phyloP scores from a whole-genome alignment of 257 asterid genomes.

The Paulownia fortunei region DNA sequence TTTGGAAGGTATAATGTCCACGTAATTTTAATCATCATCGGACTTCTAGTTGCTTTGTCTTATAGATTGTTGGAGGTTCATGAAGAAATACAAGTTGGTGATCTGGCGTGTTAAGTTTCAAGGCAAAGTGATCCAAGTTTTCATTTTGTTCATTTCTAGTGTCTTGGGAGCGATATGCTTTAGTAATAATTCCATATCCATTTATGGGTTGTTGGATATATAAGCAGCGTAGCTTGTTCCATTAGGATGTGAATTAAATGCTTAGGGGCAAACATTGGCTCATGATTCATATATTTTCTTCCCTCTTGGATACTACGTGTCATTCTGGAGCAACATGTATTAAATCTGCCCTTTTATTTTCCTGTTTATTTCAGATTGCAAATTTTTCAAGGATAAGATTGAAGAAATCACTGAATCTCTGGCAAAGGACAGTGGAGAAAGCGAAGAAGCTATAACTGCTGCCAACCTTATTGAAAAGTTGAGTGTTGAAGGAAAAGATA shows the following conservation, averaged over 20 bases:
- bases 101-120: neutral
- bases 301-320: neutral
- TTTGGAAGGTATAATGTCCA: neutral
- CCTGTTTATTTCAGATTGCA: slow-evolving; percentile 65
- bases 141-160: neutral
- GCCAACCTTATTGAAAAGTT: slow-evolving; percentile 68
- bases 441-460: slow-evolving; percentile 59
- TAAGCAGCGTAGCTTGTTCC: neutral
- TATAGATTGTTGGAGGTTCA: neutral
- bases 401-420: slow-evolving; percentile 75
- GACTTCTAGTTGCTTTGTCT: neutral
- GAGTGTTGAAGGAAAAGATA: slow-evolving; percentile 60
- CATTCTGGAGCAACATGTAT: neutral
- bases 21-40: neutral
- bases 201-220: neutral
- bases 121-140: neutral
- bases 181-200: neutral
- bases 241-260: neutral
- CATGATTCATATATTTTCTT: neutral
- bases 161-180: neutral
- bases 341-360: neutral
- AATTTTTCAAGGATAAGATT: slow-evolving; percentile 68
- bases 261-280: neutral
- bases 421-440: slow-evolving; percentile 43
- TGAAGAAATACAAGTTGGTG: neutral